Base-by-base conservation (phyloP, 306 rosid genomes). In the Spatholobus suberectus region DNA sequence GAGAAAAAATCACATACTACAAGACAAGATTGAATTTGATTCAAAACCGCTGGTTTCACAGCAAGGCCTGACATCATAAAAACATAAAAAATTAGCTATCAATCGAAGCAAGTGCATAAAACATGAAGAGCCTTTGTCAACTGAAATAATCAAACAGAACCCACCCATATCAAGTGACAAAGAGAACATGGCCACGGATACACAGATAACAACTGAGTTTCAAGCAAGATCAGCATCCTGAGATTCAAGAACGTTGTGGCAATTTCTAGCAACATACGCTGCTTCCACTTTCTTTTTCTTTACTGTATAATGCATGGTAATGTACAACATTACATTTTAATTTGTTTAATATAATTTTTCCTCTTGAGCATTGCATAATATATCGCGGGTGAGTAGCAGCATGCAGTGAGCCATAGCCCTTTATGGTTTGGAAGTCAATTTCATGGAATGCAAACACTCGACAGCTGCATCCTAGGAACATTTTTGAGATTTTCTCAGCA, bases 21-120 rank as follows among this genome's bases (percentile, higher is more conserved):
- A 79, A 91, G 34, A 79, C 51, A 82, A 9, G 96, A 70, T 71
- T 94, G 99, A 70, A 94, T 87, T 87, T 88, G 93, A 70, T 83
- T 91, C 88, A 94, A 83, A 61, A 90, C 90, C 65, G 91, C 89
- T 6, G 99, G 97, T 78, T 94, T 92, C 84, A 92, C 84, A 74
- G 94, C 97, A 78, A 96, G 91, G 49, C 98, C 99, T 96, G 91
- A 70, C 85, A 87, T 62, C 38, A 58, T 27, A 65, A 71, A 47
- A 79, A 11, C 24, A 34, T 43, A 35, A 77, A 55, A 47, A 17
- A 20, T 51, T 72, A 77, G 74, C 44, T 71, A 70, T 61, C 58
- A 86, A 83, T 40, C 34, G 15, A 21, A 41, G 20, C 32, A 27
- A 49, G 66, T 37, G 27, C 20, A 37, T 20, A 38, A 21, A 58